phyloP scores from a whole-genome alignment of 2,329 filamentous ascomycete genomes.

The Cordyceps tenuipes region DNA sequence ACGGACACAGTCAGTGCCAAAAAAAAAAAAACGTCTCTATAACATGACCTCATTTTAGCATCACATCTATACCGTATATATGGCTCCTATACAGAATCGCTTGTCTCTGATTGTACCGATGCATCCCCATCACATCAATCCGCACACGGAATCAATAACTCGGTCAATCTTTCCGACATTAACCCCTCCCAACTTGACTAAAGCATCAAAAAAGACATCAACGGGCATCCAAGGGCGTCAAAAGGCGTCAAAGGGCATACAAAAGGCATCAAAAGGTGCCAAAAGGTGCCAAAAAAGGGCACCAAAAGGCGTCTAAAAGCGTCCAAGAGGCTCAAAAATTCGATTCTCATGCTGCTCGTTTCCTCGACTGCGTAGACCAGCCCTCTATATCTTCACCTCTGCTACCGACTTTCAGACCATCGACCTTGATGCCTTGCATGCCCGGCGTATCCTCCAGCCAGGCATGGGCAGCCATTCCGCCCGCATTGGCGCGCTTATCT shows the following conservation, averaged over 20 bases:
- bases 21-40: not conserved
- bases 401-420: slow-evolving; percentile 66
- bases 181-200: not conserved
- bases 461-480: slow-evolving; percentile 80
- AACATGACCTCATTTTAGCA: not conserved
- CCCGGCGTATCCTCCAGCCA: slow-evolving; percentile 82
- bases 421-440: slow-evolving; percentile 73
- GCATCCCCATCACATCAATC: not conserved
- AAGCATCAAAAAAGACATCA: not conserved
- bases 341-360: slow-evolving; percentile 44
- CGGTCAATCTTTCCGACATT: not conserved
- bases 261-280: not conserved
- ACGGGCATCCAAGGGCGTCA: no score
- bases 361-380: slow-evolving; percentile 84
- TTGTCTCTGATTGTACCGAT: not conserved
- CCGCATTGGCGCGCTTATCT: slow-evolving; percentile 85
- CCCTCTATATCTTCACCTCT: slow-evolving; percentile 89
- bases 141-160: not conserved
- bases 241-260: no score
- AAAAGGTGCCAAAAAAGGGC: no score
- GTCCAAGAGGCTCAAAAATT: not conserved
- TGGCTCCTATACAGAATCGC: not conserved
- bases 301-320: no score
- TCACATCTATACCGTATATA: slow-evolving; percentile 8
- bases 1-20: not conserved